Base-by-base conservation (phyloP, 768 basidiomycete species). In the Ramaria rubella region DNA sequence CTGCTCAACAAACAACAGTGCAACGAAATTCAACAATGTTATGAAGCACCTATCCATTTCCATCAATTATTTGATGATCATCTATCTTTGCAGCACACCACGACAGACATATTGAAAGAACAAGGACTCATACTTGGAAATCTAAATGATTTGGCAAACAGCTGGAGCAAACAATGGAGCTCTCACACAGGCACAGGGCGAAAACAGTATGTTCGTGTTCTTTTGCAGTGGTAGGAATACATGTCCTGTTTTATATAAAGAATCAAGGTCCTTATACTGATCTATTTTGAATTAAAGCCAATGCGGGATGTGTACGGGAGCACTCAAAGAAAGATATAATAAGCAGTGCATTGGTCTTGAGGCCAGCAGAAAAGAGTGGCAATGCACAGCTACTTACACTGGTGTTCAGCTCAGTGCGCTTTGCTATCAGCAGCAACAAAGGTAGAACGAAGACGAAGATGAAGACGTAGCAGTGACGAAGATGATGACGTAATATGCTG, bases 131-230 rank as follows among this genome's bases (percentile, higher is more conserved):
- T 27, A 3, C 8, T 51, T 7, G 12, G 21, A 4, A 34, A 51
- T 15, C 21, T 51, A n/a, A 30, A 30, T 9, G 49, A 51, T 51
- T 21, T 51, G 21, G 49, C 26, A 1, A 51, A 51, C n/a, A 15
- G 49, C 4, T 51, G 49, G 49, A 51, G 49, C n/a, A 31, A 9
- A 51, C 26, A 30, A 14, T 51, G 49, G 49, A 51, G 49, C 27
- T 6, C 27, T 2, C 6, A 7, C n/a, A n/a, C 3, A 3, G 36
- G 36, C 2, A 38, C 12, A 14, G 36, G 36, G 2, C 12, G 2
- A 3, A 38, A 38, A n/a, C 12, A 38, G 36, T 38, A 38, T 7
- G n/a, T n/a, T 38, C n/a, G n/a, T n/a, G n/a, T n/a, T n/a, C n/a
- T n/a, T n/a, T n/a, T n/a, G n/a, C n/a, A n/a, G n/a, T n/a, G n/a